Evolutionary conservation across 176 grass and related monocot species (phyloP), one percentile per base, ranked within the genome.

Genomic region (Raddia guianensis): DNA sequence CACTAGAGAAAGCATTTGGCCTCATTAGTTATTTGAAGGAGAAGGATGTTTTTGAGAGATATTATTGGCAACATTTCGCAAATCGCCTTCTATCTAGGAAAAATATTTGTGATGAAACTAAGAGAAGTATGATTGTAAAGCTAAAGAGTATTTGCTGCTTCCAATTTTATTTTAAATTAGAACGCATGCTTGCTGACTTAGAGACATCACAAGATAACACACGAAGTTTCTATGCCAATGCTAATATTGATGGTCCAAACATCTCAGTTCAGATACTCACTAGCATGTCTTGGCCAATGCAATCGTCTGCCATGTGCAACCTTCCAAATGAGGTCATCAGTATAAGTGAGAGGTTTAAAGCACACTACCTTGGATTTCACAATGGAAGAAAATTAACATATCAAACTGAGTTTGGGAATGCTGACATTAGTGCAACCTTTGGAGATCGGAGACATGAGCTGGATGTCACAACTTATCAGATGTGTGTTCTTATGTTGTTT

Each of bases 1-100:
- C 88, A 1, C 34, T 91, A 16, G 90, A 91, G 66, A 75, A 84
- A 56, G 90, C 88, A 12, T 82, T 91, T 82, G 81, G 88, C 63
- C 77, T 91, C 14, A 88, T 88, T 82, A 71, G 82, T 13, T 88
- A 82, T 72, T 75, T 91, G 77, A 76, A 91, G 58, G 89, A 91
- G n/a, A 92, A 92, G 27, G 53, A 91, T 82, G 82, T 91, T 7
- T 91, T 91, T 74, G 89, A 91, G 66, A 88, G 85, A 64, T 91
- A 91, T 45, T 91, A 88, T 82, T 82, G 85, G 71, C 27, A 27
- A 27, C 27, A 27, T 27, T 27, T 27, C 27, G 27, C 27, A 27
- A 27, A 27, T 27, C 27, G 87, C 37, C 59, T 92, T 60, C 15
- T 73, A 6, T 73, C 71, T 56, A 50, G 71, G 33, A 73, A 42